Evolutionary conservation across 192 early-diverging fungal species (phyloP).

Genomic region (Coemansia umbellata): DNA sequence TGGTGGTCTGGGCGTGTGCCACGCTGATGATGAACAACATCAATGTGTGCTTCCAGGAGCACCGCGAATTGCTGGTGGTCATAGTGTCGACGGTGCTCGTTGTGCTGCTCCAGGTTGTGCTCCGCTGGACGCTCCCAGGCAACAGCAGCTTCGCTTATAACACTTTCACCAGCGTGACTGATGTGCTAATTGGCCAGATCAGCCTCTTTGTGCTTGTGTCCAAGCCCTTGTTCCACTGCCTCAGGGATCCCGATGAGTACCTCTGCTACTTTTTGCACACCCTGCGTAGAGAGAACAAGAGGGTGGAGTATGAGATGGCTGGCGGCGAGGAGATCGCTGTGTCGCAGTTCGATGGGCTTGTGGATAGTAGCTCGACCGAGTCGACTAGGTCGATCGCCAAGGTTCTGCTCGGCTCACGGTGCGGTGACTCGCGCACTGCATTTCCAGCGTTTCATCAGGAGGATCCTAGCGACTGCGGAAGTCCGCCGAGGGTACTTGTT

Average conservation of each 20-base stretch:
- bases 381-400: conserved; percentile 23
- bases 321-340: conserved; percentile 18
- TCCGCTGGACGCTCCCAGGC: conserved; percentile 33
- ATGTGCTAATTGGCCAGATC: conserved; percentile 24
- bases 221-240: conserved; percentile 22
- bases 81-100: conserved; percentile 11
- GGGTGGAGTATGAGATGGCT: conserved; percentile 38
- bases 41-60: conserved; percentile 39
- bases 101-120: conserved; percentile 22
- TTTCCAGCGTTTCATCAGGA: no score
- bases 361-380: conserved; percentile 6
- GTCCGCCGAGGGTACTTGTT: no score
- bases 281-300: conserved; percentile 15
- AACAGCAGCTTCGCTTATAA: conserved; percentile 32
- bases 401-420: no score
- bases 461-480: no score
- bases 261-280: conserved; percentile 20
- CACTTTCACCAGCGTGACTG: conserved; percentile 26
- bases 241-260: conserved; percentile 17
- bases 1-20: conserved; percentile 16
- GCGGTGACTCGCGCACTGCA: no score
- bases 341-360: neutral
- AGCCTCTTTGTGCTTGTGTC: conserved; percentile 16
- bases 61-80: conserved; percentile 26
- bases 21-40: conserved; percentile 16